A percentile compares a stretch with the other conserved stretches of the same genome.
Conservation (phyloP, 2,329 filamentous ascomycete species). For the Ophiocordyceps unilateralis region DNA sequence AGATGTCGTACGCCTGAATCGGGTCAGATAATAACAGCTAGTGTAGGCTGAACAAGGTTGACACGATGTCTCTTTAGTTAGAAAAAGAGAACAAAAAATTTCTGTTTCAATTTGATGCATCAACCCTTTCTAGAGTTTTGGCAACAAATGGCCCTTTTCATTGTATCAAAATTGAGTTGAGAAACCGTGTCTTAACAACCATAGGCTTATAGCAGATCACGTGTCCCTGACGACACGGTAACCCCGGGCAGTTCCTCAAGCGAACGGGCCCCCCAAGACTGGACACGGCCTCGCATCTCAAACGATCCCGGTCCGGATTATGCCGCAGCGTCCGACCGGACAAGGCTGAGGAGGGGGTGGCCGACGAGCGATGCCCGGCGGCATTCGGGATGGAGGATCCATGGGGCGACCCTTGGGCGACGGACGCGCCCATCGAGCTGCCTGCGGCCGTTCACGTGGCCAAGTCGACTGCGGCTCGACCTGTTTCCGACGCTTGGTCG, state of each 20-base stretch:
- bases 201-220: background rate
- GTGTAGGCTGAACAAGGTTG: too few species aligned
- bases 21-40: too few species aligned
- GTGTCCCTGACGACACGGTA: background rate
- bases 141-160: too few species aligned
- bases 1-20: too few species aligned
- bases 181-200: background rate
- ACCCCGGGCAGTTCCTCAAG: background rate
- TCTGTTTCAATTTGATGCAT: too few species aligned
- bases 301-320: background rate
- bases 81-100: too few species aligned
- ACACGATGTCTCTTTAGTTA: too few species aligned
- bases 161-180: background rate
- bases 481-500: background rate
- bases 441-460: slow-evolving; percentile 15
- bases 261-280: too few species aligned
- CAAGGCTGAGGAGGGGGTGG: background rate
- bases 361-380: background rate
- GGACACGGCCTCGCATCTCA: background rate
- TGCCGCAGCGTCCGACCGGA: background rate
- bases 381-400: slow-evolving; percentile 40
- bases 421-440: slow-evolving; percentile 16
- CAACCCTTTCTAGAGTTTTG: too few species aligned
- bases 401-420: slow-evolving; percentile 44
- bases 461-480: slow-evolving; percentile 11